Evolutionary conservation across 2,329 filamentous ascomycete genomes (phyloP), one percentile per base, ranked within the genome.

Genomic region (Xylariaceae sp.): DNA sequence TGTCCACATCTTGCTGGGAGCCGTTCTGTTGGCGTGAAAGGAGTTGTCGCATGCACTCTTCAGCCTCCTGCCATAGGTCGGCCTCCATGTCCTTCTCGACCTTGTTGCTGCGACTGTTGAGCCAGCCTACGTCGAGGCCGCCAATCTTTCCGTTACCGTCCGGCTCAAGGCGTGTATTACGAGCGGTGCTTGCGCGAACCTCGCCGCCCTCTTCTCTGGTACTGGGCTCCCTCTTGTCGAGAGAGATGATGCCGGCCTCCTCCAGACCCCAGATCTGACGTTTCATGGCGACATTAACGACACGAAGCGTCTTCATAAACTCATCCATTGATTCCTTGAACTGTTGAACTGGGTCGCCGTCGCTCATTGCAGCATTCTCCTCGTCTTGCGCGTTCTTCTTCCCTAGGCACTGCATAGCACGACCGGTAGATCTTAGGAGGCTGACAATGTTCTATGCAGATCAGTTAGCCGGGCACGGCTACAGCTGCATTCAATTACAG

Each of bases 91-190:
- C 88, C 68, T 87, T 84, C 58, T 90, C 90, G 18, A 95, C 89
- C 63, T 88, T 88, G 64, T 89, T 88, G 62, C 89, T 90, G 59
- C 90, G 83, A 68, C 90, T 92, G 71, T 97, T 97, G 67, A 97
- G 75, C 84, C 89, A 93, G 37, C 92, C 92, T 11, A 95, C 87
- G 71, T 97, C 92, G 56, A 97, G 78, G 34, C 76, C 77, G 8
- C 82, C 83, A 39, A 85, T 81, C 66, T 78, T 79, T 18, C 79
- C 83, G 58, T 78, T 74, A 45, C 80, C 83, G 50, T 83, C 76
- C 45, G 85, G 79, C 71, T 84, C 76, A 64, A 84, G 66, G 8
- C 77, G 77, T 10, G 75, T 72, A 49, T 73, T 73, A 8, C 69
- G 64, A 47, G 49, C 58, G 34, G 55, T 54, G 39, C 56, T 61